These are phyloP conservation scores for Ceriops zippeliana DNA, from an alignment of 345 rosid genomes.

Conservation along the genomic window DNA sequence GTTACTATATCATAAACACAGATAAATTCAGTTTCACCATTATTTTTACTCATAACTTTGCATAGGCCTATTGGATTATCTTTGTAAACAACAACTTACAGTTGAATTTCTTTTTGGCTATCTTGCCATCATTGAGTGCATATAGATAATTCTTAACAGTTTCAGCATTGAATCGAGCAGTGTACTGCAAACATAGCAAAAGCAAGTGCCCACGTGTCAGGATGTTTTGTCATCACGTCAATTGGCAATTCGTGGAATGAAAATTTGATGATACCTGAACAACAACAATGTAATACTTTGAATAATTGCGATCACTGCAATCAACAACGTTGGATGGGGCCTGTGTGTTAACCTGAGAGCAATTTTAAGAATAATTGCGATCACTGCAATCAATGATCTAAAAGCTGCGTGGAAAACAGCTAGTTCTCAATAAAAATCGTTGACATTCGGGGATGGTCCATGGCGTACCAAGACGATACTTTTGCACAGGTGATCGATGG, in stretches of 20 bases:
- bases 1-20: too few species aligned
- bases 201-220: slow-evolving; percentile 11
- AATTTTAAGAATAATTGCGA: not conserved
- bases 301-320: slow-evolving; percentile 71
- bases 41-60: too few species aligned
- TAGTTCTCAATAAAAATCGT: too few species aligned
- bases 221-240: not conserved
- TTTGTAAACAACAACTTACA: slow-evolving; percentile 43
- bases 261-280: slow-evolving; percentile 58
- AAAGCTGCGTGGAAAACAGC: too few species aligned
- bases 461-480: slow-evolving; percentile 79
- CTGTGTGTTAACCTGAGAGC: slow-evolving; percentile 72
- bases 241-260: slow-evolving; percentile 6
- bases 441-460: not conserved
- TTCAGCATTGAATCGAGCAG: slow-evolving; percentile 81
- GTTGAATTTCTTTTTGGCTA: slow-evolving; percentile 79
- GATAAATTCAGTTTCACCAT: not conserved
- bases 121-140: slow-evolving; percentile 60
- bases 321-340: slow-evolving; percentile 60
- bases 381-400: too few species aligned
- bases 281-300: slow-evolving; percentile 74
- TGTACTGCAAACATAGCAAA: slow-evolving; percentile 47
- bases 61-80: too few species aligned
- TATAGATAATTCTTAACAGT: slow-evolving; percentile 66
- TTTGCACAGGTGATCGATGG: slow-evolving; percentile 81